phyloP scores from a whole-genome alignment of 164 flowering plant species.

The Buxus sempervirens region DNA sequence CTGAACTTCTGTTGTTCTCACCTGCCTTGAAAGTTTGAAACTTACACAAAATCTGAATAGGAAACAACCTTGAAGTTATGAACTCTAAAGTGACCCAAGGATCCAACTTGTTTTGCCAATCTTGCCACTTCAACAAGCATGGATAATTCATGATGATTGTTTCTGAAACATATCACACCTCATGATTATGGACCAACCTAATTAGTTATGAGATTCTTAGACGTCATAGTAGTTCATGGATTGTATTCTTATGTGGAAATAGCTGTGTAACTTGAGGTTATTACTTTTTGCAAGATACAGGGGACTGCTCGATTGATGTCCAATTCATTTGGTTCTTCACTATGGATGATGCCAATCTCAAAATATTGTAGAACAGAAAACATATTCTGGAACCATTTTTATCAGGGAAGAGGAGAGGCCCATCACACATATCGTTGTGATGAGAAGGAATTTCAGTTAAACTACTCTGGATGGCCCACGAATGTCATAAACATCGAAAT shows the following conservation, averaged over 20 bases:
- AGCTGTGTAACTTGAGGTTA: constrained; percentile 18
- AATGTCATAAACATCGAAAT: constrained; percentile 83
- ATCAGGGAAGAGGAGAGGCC: constrained; percentile 38
- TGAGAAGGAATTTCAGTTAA: constrained; percentile 52
- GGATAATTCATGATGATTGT: neutral
- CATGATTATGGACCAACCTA: neutral
- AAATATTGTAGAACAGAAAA: constrained; percentile 74
- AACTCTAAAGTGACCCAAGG: neutral
- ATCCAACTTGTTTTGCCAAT: neutral
- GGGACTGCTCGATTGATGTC: constrained; percentile 92
- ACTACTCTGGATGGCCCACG: constrained; percentile 95
- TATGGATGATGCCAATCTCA: constrained; percentile 98
- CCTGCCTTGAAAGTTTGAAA: neutral
- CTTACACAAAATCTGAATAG: neutral
- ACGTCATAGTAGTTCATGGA: neutral
- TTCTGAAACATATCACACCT: neutral
- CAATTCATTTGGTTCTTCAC: constrained; percentile 89
- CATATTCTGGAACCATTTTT: constrained; percentile 65
- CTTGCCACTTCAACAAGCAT: neutral
- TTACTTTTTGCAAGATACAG: constrained; percentile 53
- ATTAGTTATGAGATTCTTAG: constrained; percentile 2
- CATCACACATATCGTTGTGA: constrained; percentile 61
- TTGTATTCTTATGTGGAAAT: neutral
- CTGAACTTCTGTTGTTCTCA: neutral
- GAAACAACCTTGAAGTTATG: neutral